These are phyloP conservation scores for Neurospora sp. DNA, from an alignment of 2,329 filamentous ascomycete species.

Conservation along the genomic window DNA sequence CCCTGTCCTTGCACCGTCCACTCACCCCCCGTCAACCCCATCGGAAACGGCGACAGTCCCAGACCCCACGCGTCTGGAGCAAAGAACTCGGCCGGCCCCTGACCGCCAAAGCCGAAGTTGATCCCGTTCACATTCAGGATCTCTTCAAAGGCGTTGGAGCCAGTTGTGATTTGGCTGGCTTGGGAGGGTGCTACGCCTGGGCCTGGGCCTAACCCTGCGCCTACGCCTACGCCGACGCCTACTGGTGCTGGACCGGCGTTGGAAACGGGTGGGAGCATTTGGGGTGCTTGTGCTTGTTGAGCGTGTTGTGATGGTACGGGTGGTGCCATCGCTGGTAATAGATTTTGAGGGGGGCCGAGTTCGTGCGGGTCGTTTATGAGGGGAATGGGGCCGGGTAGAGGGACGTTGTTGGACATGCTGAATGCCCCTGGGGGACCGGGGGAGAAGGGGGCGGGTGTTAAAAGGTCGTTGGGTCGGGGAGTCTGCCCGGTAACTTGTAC, in stretches of 20 bases:
- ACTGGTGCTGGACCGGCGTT: neutral
- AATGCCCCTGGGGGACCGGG: conserved; percentile 1
- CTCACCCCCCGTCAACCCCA: neutral
- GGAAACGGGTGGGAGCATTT: conserved; percentile 5
- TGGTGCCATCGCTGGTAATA: neutral
- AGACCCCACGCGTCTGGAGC: conserved; percentile 12
- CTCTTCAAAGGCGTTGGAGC: conserved; percentile 26
- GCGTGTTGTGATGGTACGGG: neutral
- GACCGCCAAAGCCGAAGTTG: conserved; percentile 18
- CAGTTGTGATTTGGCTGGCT: conserved; percentile 14
- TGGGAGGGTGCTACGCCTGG: conserved; percentile 13
- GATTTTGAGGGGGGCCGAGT: neutral
- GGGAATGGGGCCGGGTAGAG: neutral
- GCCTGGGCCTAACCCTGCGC: neutral
- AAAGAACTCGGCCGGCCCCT: conserved; percentile 14
- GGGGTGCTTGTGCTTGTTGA: neutral
- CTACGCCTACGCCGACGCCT: no score
- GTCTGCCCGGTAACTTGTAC: neutral
- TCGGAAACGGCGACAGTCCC: neutral
- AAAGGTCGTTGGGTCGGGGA: neutral
- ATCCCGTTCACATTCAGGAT: conserved; percentile 21
- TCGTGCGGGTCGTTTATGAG: neutral
- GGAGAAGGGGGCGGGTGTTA: neutral
- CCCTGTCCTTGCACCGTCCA: neutral
- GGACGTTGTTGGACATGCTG: no score